Percentiles rank a stretch among this genome's conserved stretches.
phyloP scores from a whole-genome alignment of 441 rosid species.

The Eruca vesicaria region DNA sequence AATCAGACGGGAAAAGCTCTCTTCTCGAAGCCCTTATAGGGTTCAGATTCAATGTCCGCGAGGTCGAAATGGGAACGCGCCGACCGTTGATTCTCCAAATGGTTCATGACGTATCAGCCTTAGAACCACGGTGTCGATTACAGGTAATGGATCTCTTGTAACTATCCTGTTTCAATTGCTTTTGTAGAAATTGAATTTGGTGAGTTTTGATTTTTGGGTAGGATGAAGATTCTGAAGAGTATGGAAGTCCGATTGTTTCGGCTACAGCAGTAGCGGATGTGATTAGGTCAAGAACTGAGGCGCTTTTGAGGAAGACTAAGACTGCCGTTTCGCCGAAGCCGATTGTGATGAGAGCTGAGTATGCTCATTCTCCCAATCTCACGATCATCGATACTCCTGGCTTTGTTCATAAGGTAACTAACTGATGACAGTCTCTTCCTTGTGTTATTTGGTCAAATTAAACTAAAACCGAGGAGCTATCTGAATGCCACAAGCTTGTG shows the following conservation, averaged over 20 bases:
- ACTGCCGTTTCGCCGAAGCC: constrained; percentile 85
- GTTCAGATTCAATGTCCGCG: constrained; percentile 91
- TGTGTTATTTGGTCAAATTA: no score
- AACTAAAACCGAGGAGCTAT: no score
- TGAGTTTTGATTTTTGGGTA: constrained; percentile 17
- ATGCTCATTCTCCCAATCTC: constrained; percentile 91
- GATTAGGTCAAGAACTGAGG: constrained; percentile 69
- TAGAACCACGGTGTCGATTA: constrained; percentile 85
- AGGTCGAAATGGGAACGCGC: constrained; percentile 98
- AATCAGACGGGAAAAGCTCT: constrained; percentile 94
- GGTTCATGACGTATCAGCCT: constrained; percentile 84
- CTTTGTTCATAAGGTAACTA: constrained; percentile 93
- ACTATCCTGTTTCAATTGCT: not conserved
- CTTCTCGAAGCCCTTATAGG: constrained; percentile 92
- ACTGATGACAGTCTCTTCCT: no score
- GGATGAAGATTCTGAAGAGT: constrained; percentile 92
- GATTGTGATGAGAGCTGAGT: constrained; percentile 95
- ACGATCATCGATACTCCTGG: constrained; percentile 98
- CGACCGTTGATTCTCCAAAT: constrained; percentile 91
- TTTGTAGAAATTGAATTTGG: not conserved
- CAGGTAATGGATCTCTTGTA: constrained; percentile 44
- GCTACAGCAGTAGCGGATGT: constrained; percentile 71
- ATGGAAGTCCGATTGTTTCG: constrained; percentile 71
- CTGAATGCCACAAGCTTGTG: no score
- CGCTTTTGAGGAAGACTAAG: constrained; percentile 63